phyloP scores from a whole-genome alignment of 208 protist species.

The Endotrypanum monterogeii region DNA sequence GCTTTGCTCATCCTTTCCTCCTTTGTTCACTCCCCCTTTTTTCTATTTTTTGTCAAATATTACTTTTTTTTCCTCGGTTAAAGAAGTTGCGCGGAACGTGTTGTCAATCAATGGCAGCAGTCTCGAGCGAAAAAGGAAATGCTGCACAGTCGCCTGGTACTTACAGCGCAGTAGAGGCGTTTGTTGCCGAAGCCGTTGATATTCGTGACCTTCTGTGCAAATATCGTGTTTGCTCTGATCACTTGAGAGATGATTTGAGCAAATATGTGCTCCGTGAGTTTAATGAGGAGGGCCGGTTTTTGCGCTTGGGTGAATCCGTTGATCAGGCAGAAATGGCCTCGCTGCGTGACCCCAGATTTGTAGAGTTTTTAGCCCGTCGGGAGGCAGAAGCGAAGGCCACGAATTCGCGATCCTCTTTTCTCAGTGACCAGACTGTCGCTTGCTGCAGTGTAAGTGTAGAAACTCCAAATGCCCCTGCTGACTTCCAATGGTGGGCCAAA shows the following conservation, averaged over 20 bases:
- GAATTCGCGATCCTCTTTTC: not conserved
- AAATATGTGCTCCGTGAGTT: constrained; percentile 25
- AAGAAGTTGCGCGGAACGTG: not conserved
- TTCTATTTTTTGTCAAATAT: not conserved
- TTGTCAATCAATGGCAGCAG: not conserved
- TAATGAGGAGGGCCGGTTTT: constrained; percentile 22
- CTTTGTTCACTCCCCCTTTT: not conserved
- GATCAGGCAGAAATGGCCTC: constrained; percentile 12
- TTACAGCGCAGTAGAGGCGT: not conserved
- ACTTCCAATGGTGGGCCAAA: constrained; percentile 4
- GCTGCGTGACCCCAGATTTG: constrained; percentile 12
- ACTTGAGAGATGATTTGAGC: constrained; percentile 10
- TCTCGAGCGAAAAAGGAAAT: not conserved
- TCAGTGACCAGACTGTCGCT: not conserved
- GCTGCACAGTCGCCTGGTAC: not conserved
- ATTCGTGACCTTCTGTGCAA: constrained; percentile 19
- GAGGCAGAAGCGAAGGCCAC: not conserved
- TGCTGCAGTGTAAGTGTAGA: not conserved
- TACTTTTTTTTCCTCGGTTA: not conserved
- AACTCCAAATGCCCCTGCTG: not conserved
- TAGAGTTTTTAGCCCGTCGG: constrained; percentile 12
- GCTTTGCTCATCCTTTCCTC: too few species aligned
- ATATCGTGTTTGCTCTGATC: constrained; percentile 6
- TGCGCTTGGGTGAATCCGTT: constrained; percentile 20
- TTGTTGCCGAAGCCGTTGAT: constrained; percentile 18